Evolutionary conservation across 2,329 filamentous ascomycete genomes (phyloP).

Genomic region (Clarireedia hainanense): DNA sequence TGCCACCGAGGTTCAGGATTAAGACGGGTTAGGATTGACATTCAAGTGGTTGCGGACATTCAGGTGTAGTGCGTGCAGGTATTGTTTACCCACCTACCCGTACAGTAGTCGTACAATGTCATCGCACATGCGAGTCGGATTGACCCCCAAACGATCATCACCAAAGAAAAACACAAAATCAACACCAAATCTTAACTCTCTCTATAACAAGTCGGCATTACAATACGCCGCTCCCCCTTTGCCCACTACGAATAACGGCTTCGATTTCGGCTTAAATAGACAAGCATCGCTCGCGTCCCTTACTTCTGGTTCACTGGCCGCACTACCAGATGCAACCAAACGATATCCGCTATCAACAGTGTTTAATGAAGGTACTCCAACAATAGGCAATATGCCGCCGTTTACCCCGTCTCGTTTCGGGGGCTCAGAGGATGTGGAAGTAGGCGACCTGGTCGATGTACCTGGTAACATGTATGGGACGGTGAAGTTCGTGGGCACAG

Average conservation of each 20-base stretch:
- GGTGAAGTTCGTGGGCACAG: constrained; percentile 80
- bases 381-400: constrained; percentile 42
- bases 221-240: constrained; percentile 6
- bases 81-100: background rate
- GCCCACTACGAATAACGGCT: background rate
- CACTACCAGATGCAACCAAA: constrained; percentile 59
- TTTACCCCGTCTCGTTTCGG: constrained; percentile 45
- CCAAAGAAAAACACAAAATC: constrained; percentile 39
- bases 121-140: background rate
- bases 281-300: constrained; percentile 67
- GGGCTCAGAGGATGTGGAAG: constrained; percentile 46
- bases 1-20: too few species aligned
- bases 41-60: too few species aligned
- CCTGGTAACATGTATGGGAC: constrained; percentile 87
- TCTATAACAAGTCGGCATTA: constrained; percentile 16
- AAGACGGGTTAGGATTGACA: too few species aligned
- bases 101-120: background rate
- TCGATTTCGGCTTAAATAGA: constrained; percentile 26
- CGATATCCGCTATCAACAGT: constrained; percentile 54
- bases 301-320: constrained; percentile 53
- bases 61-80: too few species aligned
- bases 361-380: constrained; percentile 34
- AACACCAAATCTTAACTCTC: constrained; percentile 47
- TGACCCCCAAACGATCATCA: constrained; percentile 3
- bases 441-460: constrained; percentile 84